Evolutionary conservation across 805 yeast genomes (phyloP).

Genomic region (Citeromyces nyonsensis): DNA sequence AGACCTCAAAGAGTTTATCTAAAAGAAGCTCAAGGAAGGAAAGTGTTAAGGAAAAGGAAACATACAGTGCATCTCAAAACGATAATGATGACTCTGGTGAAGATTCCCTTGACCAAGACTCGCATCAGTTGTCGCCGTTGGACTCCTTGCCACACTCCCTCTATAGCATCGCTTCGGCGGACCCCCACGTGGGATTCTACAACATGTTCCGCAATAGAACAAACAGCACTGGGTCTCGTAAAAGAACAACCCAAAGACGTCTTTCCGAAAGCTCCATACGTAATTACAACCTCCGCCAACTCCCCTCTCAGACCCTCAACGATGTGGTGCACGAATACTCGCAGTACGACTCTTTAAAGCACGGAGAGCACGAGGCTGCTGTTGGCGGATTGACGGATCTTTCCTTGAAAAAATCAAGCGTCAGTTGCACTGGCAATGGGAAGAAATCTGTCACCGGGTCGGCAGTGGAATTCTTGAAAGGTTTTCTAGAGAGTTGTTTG

Average conservation of each 20-base stretch:
- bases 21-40: too few species aligned
- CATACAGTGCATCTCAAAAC: background rate
- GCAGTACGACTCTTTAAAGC: constrained; percentile 20
- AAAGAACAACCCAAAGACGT: too few species aligned
- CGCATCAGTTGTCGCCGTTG: too few species aligned
- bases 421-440: background rate
- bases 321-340: constrained; percentile 39
- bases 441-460: background rate
- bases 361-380: constrained; percentile 6
- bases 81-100: background rate
- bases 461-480: background rate
- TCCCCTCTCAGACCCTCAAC: constrained; percentile 23
- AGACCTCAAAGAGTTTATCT: too few species aligned
- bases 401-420: constrained; percentile 1
- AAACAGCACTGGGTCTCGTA: too few species aligned
- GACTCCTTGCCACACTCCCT: too few species aligned
- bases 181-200: too few species aligned
- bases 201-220: too few species aligned
- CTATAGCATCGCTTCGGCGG: too few species aligned
- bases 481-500: constrained; percentile 28
- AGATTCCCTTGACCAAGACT: too few species aligned
- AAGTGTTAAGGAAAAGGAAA: background rate
- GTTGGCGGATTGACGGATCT: constrained; percentile 6
- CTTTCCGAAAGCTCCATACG: too few species aligned
- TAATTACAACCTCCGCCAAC: constrained; percentile 7